Conservation (phyloP, 768 basidiomycete genomes). For the Tephrocybe sp. region DNA sequence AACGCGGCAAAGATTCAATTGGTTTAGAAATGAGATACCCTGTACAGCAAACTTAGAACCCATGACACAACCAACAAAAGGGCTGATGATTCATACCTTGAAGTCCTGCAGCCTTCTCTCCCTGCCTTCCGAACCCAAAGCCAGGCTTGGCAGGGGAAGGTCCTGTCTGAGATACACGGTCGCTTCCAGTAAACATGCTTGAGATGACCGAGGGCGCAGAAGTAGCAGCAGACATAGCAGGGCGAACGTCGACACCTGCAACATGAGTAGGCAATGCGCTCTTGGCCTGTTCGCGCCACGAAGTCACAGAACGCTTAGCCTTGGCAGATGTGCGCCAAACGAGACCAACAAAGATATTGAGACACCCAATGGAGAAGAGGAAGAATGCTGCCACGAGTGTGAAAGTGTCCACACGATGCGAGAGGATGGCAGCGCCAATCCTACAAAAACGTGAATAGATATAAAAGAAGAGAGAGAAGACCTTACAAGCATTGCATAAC, state of each 20-base stretch:
- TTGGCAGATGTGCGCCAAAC: slow-evolving; percentile 67
- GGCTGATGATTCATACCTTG: slow-evolving; percentile 39
- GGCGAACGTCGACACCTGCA: slow-evolving; percentile 33
- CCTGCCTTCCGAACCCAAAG: slow-evolving; percentile 79
- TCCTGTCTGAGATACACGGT: slow-evolving; percentile 11
- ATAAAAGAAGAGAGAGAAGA: neutral
- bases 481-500: slow-evolving; percentile 81
- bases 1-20: slow-evolving; percentile 59
- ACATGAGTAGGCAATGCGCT: slow-evolving; percentile 51
- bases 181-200: slow-evolving; percentile 24
- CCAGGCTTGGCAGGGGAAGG: slow-evolving; percentile 44
- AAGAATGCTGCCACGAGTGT: slow-evolving; percentile 90
- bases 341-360: slow-evolving; percentile 79
- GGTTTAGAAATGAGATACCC: slow-evolving; percentile 62
- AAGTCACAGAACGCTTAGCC: slow-evolving; percentile 56
- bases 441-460: slow-evolving; percentile 26
- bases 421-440: slow-evolving; percentile 69
- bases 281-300: slow-evolving; percentile 58
- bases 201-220: slow-evolving; percentile 34
- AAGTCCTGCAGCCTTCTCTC: slow-evolving; percentile 67
- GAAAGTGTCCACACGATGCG: slow-evolving; percentile 82
- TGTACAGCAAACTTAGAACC: slow-evolving; percentile 14
- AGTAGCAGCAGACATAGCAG: slow-evolving; percentile 28
- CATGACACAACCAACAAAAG: neutral
- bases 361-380: slow-evolving; percentile 86